These are phyloP conservation scores for Colletotrichum musicola DNA, from an alignment of 2,329 filamentous ascomycete genomes.

Conservation along the genomic window DNA sequence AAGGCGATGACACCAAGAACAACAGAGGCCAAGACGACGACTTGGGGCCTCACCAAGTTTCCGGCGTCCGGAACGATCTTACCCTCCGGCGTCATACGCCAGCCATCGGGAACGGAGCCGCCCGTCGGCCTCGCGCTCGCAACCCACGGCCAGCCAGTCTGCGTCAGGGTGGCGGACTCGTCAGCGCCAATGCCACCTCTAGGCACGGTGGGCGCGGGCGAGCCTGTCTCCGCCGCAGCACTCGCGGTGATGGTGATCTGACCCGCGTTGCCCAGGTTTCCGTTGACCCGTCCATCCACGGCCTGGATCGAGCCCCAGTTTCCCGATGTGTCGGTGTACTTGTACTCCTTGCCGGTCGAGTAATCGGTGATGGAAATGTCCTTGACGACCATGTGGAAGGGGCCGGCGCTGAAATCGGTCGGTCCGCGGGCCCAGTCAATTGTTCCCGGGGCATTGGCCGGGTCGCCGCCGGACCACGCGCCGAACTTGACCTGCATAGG, in stretches of 20 bases:
- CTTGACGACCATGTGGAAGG: constrained; percentile 88
- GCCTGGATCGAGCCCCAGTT: constrained; percentile 86
- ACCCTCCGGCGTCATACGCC: constrained; percentile 82
- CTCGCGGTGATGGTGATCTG: constrained; percentile 64
- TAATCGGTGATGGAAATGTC: constrained; percentile 87
- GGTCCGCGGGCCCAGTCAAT: constrained; percentile 90
- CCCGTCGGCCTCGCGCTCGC: constrained; percentile 65
- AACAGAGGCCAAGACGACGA: constrained; percentile 45
- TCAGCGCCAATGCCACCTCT: constrained; percentile 76
- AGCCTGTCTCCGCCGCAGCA: constrained; percentile 73
- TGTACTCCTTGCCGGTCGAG: constrained; percentile 89
- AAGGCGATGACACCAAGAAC: constrained; percentile 40
- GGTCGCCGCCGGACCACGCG: constrained; percentile 91
- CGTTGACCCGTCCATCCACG: constrained; percentile 82
- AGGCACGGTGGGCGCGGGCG: constrained; percentile 74
- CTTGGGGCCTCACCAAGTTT: constrained; percentile 48
- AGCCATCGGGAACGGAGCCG: constrained; percentile 78
- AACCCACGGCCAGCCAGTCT: constrained; percentile 78
- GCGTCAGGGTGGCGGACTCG: constrained; percentile 64
- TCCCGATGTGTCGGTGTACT: constrained; percentile 83
- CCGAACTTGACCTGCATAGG: constrained; percentile 96
- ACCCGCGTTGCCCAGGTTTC: constrained; percentile 69
- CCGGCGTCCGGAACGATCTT: constrained; percentile 82
- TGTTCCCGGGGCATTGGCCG: constrained; percentile 82
- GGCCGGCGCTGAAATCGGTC: constrained; percentile 85